phyloP scores from a whole-genome alignment of 306 rosid species.

The Cucumis cinereus region DNA sequence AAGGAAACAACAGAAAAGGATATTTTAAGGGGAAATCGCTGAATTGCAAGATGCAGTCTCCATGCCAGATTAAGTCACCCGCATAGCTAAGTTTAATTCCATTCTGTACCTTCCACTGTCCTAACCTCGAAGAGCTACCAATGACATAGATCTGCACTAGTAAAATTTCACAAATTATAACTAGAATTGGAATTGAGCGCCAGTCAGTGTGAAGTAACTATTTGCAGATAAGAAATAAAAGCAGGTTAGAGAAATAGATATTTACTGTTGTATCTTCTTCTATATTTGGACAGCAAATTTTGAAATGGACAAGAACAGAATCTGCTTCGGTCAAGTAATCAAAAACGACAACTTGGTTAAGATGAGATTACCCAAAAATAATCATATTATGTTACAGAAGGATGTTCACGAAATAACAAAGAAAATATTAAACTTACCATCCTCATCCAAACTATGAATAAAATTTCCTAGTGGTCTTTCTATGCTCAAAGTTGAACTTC shows the following conservation, averaged over 20 bases:
- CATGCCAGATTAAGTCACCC: slow-evolving; percentile 79
- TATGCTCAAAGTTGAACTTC: slow-evolving; percentile 27
- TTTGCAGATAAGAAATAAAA: slow-evolving; percentile 5
- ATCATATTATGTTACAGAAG: background rate
- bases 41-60: slow-evolving; percentile 49
- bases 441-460: slow-evolving; percentile 26
- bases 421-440: slow-evolving; percentile 31
- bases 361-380: slow-evolving; percentile 10
- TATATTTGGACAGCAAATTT: slow-evolving; percentile 62
- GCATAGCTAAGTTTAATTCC: slow-evolving; percentile 67
- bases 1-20: slow-evolving; percentile 35
- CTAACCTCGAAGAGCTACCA: slow-evolving; percentile 64
- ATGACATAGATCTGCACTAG: slow-evolving; percentile 53
- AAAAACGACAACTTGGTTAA: slow-evolving; percentile 9
- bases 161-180: slow-evolving; percentile 10
- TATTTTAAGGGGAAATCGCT: slow-evolving; percentile 67
- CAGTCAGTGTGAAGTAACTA: background rate
- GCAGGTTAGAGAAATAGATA: slow-evolving; percentile 8
- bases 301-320: slow-evolving; percentile 54
- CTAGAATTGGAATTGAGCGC: background rate
- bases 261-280: slow-evolving; percentile 63
- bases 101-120: slow-evolving; percentile 59
- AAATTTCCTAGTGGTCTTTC: slow-evolving; percentile 28
- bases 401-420: background rate
- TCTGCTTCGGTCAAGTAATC: slow-evolving; percentile 33